Conservation (phyloP, 331 rosid genomes). For the Ulmus americana region DNA sequence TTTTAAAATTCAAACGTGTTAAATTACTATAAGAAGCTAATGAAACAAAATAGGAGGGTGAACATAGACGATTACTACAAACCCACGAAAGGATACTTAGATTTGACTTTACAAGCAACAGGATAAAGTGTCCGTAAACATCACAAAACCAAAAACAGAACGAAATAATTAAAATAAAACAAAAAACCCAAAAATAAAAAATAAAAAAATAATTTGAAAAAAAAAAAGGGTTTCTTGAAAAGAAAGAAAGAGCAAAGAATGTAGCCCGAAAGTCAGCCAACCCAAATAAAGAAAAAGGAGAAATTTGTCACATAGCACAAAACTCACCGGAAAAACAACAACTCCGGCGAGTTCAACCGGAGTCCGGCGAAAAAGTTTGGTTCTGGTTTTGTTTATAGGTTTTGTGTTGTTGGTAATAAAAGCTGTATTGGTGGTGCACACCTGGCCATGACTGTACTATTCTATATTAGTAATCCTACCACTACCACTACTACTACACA, state of each 20-base stretch:
- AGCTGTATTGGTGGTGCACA: constrained; percentile 26
- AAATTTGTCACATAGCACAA: constrained; percentile 17
- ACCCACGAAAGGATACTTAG: neutral
- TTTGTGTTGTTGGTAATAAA: constrained; percentile 22
- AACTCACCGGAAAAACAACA: constrained; percentile 1
- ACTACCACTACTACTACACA: constrained; percentile 10
- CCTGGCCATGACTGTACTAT: constrained; percentile 42
- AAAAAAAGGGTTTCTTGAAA: neutral
- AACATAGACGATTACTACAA: constrained; percentile 10
- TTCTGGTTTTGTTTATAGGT: no score
- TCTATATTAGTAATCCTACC: constrained; percentile 11
- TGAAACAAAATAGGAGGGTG: neutral
- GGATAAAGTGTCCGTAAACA: neutral
- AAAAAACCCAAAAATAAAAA: neutral
- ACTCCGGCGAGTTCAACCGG: constrained; percentile 5
- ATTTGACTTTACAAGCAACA: constrained; percentile 17
- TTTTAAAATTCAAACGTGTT: neutral
- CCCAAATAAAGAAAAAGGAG: constrained; percentile 6
- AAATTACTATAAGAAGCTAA: neutral
- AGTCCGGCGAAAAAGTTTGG: neutral
- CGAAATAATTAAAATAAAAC: neutral
- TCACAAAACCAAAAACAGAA: constrained; percentile 15
- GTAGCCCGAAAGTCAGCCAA: neutral
- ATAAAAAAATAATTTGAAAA: neutral
- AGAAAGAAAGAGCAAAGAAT: constrained; percentile 9